These are phyloP conservation scores for Chlamydomonas asymmetrica DNA, from an alignment of 139 green algal species.

Conservation along the genomic window DNA sequence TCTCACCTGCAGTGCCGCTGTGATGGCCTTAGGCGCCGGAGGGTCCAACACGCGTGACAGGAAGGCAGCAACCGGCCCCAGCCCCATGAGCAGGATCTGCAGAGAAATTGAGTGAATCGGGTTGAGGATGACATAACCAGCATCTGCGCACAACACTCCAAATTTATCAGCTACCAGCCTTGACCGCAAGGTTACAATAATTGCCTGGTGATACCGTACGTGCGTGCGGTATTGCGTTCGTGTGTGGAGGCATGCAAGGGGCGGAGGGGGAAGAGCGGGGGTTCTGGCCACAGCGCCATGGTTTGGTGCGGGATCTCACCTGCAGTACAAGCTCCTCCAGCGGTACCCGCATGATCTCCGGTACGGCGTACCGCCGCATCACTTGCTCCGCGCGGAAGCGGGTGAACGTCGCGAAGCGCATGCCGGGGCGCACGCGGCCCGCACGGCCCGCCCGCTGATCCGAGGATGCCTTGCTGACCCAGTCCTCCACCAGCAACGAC, in stretches of 20 bases:
- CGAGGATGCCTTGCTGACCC: conserved; percentile 50
- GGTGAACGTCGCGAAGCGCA: conserved; percentile 80
- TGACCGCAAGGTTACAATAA: too few species aligned
- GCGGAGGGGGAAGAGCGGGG: not conserved
- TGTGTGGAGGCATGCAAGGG: too few species aligned
- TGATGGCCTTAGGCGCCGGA: conserved; percentile 61
- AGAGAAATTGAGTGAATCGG: not conserved
- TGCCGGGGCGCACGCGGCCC: conserved; percentile 84
- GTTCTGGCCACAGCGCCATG: not conserved
- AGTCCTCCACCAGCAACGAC: conserved; percentile 83
- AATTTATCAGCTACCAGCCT: too few species aligned
- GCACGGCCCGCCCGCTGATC: conserved; percentile 74
- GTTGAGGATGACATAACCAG: not conserved
- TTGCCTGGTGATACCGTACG: too few species aligned
- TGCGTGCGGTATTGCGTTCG: too few species aligned
- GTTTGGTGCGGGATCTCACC: conserved; percentile 28
- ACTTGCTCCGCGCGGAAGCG: conserved; percentile 59
- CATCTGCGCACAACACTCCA: conserved; percentile 2
- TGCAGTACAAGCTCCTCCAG: conserved; percentile 93
- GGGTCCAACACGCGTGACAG: conserved; percentile 74
- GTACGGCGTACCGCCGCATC: conserved; percentile 76
- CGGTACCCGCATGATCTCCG: conserved; percentile 88
- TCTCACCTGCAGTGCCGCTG: conserved; percentile 52
- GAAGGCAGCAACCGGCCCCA: conserved; percentile 74
- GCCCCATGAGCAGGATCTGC: conserved; percentile 81